Evolutionary conservation across 495 filamentous ascomycete species (phyloP), one percentile per base, ranked within the genome.

Genomic region (Endocarpon pusillum): DNA sequence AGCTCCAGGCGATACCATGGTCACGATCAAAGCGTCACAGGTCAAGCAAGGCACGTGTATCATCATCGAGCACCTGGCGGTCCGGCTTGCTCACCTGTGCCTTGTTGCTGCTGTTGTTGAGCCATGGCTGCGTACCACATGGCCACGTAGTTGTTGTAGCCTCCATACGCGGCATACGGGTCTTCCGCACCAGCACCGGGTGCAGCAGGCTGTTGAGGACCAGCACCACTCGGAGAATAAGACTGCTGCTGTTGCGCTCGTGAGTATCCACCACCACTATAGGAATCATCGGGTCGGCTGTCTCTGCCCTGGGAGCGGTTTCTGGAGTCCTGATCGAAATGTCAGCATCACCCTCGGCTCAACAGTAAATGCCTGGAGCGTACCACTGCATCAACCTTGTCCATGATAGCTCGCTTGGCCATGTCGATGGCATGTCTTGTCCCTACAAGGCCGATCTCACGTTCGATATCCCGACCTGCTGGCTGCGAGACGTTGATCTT

Each of bases 341-440:
- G 51, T 59, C 42, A 63, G 49, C 34, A 36, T 20, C 3, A 32
- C 3, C n/a, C n/a, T n/a, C n/a, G n/a, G n/a, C n/a, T n/a, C 15
- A 7, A 11, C 29, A 40, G 42, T 21, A 30, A 7, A 2, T n/a
- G 17, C 28, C 16, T 9, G 7, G 19, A 24, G 23, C 24, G 35
- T 68, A 81, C 79, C 39, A 80, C 81, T 37, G 75, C 71, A 35
- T 86, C 77, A n/a, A 87, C 81, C 56, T 89, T 89, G 33, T 85
- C 81, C 49, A 77, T 75, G 31, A 89, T 89, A 10, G 78, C 76
- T 24, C 55, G 60, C 51, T 84, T 83, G 7, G 81, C 81, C 28
- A 64, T 62, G 21, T 62, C 66, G 44, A 89, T 87, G 9, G 77
- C 64, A 19, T 78, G 70, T n/a, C 66, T 59, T 18, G 67, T 68